Evolutionary conservation across 1,284 basidiomycete genomes (phyloP), one percentile per base, ranked within the genome.

Genomic region (Coriolopsis trogii): DNA sequence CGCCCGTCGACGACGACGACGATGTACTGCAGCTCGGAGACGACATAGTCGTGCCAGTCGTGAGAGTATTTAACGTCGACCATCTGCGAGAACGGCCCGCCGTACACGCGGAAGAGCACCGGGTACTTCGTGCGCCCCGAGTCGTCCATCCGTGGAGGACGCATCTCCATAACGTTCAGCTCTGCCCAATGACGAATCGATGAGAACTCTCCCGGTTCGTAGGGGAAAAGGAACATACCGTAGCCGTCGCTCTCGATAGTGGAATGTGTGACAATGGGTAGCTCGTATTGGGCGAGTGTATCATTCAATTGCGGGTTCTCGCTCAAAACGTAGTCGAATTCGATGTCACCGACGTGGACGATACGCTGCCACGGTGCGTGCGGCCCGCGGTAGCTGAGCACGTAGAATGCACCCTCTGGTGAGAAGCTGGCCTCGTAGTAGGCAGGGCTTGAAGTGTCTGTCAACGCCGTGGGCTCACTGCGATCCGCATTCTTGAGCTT

Each of bases 101-200:
- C 95, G 63, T 70, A 93, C 81, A 96, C 89, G 47, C 81, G 75
- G 76, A 97, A 93, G 10, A 97, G 75, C 10, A 98, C 93, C 0
- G 96, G 92, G 67, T 99, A 98, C 66, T 93, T 93, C 13, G 89
- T 94, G 29, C 91, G 84, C 5, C 96, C 96, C 8, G 90, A 87
- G 59, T 91, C 85, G 65, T 99, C 96, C 82, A 98, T 91, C 57
- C 84, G 81, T 5, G 93, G 92, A 15, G 96, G 96, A 13, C 93
- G 82, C 58, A 96, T 83, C 73, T 98, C 95, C 61, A 89, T 80
- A 47, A 91, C 89, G 68, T 95, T 96, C 44, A 96, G 76, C 64
- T 91, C 91, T 89, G 61, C 18, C n/a, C n/a, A n/a, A n/a, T n/a
- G n/a, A n/a, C n/a, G n/a, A n/a, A 38, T 31, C 34, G 34, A 41